These are phyloP conservation scores for Panicum hallii DNA, from an alignment of 202 grass and related monocot species.

Conservation along the genomic window DNA sequence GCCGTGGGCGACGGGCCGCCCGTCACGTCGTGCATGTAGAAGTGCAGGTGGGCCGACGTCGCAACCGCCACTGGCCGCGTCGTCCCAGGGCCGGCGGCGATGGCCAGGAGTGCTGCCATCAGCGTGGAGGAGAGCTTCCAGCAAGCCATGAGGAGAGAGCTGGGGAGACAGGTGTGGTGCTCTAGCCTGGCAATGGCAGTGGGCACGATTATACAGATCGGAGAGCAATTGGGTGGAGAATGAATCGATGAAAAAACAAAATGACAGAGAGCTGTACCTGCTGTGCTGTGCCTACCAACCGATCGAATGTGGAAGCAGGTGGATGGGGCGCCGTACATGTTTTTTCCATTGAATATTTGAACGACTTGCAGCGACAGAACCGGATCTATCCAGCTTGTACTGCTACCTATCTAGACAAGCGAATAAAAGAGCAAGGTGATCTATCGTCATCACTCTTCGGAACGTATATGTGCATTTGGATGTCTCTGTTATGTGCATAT, in stretches of 20 bases:
- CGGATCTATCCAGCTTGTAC: not conserved
- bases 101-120: not conserved
- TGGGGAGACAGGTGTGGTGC: not conserved
- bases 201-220: not conserved
- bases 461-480: not conserved
- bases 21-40: slow-evolving; percentile 62
- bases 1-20: slow-evolving; percentile 36
- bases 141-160: slow-evolving; percentile 25
- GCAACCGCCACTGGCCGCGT: slow-evolving; percentile 17
- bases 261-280: not conserved
- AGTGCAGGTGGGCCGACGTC: slow-evolving; percentile 55
- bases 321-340: not conserved
- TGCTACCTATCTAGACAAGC: too few species aligned
- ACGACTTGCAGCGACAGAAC: not conserved
- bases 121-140: slow-evolving; percentile 29
- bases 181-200: not conserved
- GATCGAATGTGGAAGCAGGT: not conserved
- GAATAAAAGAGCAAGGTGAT: not conserved
- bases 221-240: not conserved
- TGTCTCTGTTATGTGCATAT: too few species aligned
- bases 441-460: not conserved
- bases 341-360: not conserved
- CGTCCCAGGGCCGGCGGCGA: not conserved
- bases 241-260: not conserved
- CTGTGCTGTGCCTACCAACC: not conserved